Evolutionary conservation across 192 early-diverging fungal genomes (phyloP).

Genomic region (Thamnidium elegans): DNA sequence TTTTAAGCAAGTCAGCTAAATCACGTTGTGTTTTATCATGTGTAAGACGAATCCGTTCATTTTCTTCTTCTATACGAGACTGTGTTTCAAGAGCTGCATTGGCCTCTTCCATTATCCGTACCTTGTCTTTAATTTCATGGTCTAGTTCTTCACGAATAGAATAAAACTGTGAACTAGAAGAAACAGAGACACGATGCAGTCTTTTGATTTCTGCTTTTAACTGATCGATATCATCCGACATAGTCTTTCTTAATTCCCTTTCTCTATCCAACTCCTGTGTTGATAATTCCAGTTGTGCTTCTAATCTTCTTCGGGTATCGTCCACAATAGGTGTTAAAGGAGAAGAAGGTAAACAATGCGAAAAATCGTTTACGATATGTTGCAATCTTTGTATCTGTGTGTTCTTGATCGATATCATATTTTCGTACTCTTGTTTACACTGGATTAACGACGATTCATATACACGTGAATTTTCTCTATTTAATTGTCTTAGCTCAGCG

Average conservation of each 20-base stretch:
- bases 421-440: slow-evolving; percentile 32
- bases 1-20: neutral
- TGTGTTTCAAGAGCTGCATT: slow-evolving; percentile 22
- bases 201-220: slow-evolving; percentile 4
- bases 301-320: slow-evolving; percentile 18
- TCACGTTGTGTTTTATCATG: slow-evolving; percentile 13
- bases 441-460: slow-evolving; percentile 42
- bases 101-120: slow-evolving; percentile 25
- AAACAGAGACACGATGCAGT: neutral
- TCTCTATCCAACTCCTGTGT: slow-evolving; percentile 14
- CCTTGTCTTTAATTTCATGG: slow-evolving; percentile 26
- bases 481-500: slow-evolving; percentile 37
- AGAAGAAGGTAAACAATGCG: neutral
- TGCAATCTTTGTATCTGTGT: slow-evolving; percentile 28
- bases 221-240: slow-evolving; percentile 3
- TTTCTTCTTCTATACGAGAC: slow-evolving; percentile 17
- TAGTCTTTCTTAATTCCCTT: neutral
- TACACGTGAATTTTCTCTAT: slow-evolving; percentile 39
- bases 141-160: slow-evolving; percentile 16
- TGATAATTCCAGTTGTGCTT: slow-evolving; percentile 33
- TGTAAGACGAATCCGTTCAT: slow-evolving; percentile 12
- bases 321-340: neutral
- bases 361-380: slow-evolving; percentile 2
- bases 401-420: slow-evolving; percentile 27
- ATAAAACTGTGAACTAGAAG: slow-evolving; percentile 10